Base-by-base conservation (phyloP, 1,139 yeast species). In the Saccharomycopsis hybrid region DNA sequence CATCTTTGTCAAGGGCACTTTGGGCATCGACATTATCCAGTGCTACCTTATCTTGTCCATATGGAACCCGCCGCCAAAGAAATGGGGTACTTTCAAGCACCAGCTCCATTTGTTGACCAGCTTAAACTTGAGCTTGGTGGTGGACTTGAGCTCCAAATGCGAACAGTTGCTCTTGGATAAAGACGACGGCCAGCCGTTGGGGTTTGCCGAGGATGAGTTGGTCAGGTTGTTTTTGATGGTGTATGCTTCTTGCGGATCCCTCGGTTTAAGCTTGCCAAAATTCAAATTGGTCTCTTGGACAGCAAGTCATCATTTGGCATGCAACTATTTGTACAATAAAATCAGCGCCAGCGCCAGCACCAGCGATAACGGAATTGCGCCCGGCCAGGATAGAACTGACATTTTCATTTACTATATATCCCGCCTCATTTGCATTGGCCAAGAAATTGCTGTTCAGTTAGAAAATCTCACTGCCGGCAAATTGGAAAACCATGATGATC, bases 31-130 rank as follows among this genome's bases (percentile, higher is more conserved):
- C 52, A 58, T 73, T 48, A 70, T 77, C 29, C 70, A 69, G 48
- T 65, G 71, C 1, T 74, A 76, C 54, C 60, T 76, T 47, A 67
- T 75, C 3, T 59, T 76, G 13, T 72, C 78, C 5, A 60, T 73
- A 5, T 77, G 80, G 81, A 69, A 73, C 50, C 62, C 74, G 4
- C 78, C 80, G 2, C 77, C 80, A 2, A 65, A 69, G 35, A 69
- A 68, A 54, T 68, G 74, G 63, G 79, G 78, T 3, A 74, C 77
- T 40, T 76, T 70, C 58, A 74, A 72, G 57, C 77, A 74, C 57
- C 80, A 76, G 55, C 68, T 77, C 60, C 71, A 72, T 54, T 59
- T 76, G 29, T 58, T 77, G 52, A 68, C 70, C 45, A 76, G 77
- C 2, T 64, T 71, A 48, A 70, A 69, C 53, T 59, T 77, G 37